These are phyloP conservation scores for Stemphylium vesicarium DNA, from an alignment of 2,329 filamentous ascomycete species.

Conservation along the genomic window DNA sequence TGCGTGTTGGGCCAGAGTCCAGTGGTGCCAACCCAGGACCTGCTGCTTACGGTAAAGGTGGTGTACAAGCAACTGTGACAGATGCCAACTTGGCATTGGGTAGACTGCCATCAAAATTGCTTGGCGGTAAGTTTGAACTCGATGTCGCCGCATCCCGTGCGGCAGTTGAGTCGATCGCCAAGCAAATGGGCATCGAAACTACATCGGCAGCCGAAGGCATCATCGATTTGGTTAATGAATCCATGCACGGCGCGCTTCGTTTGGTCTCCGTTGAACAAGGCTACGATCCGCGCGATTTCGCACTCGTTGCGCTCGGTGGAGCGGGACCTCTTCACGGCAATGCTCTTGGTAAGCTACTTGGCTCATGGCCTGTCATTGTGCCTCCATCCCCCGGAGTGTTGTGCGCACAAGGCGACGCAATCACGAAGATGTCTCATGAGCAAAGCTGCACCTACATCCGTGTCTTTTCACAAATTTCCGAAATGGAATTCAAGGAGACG, in stretches of 20 bases:
- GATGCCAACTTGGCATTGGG: constrained; percentile 58
- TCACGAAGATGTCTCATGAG: constrained; percentile 57
- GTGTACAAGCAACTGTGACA: constrained; percentile 55
- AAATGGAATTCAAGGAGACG: constrained; percentile 41
- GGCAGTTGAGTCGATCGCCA: constrained; percentile 54
- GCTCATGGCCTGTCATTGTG: constrained; percentile 61
- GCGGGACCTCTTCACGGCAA: constrained; percentile 61
- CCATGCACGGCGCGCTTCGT: constrained; percentile 59
- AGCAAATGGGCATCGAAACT: constrained; percentile 54
- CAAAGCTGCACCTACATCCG: constrained; percentile 56
- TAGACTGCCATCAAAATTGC: constrained; percentile 55
- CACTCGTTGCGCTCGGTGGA: constrained; percentile 59
- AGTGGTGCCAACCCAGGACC: constrained; percentile 58
- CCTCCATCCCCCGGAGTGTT: constrained; percentile 58
- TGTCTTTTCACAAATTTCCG: constrained; percentile 46
- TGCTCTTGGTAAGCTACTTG: constrained; percentile 57
- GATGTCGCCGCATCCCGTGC: constrained; percentile 52
- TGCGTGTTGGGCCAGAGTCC: constrained; percentile 60
- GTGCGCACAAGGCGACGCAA: constrained; percentile 59
- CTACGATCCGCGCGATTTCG: constrained; percentile 59
- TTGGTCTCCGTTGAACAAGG: constrained; percentile 61
- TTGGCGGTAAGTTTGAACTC: constrained; percentile 56
- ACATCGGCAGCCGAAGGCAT: constrained; percentile 57
- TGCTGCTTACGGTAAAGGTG: constrained; percentile 58
- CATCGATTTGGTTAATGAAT: constrained; percentile 58